Evolutionary conservation across 169 alveolate genomes (phyloP), one percentile per base, ranked within the genome.

Genomic region (Cryptosporidium meleagridis): DNA sequence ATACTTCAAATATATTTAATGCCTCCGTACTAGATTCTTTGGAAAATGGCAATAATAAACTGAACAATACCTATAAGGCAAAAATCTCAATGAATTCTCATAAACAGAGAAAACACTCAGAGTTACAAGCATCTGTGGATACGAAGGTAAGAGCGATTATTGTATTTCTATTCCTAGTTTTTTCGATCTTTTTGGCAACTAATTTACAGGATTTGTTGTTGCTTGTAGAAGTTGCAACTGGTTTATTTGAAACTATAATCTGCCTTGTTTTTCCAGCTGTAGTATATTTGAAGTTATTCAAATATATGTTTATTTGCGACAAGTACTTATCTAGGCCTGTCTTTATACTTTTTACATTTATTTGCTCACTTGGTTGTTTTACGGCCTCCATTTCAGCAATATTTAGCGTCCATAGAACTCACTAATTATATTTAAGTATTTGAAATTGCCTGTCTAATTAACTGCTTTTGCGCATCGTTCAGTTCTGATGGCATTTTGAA

Each of bases 401-500:
- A 45, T 23, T 61, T 21, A 61, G 37, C 37, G 33, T 80, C 16
- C 67, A 41, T 70, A 59, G 69, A 45, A 10, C 70, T 31, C 73
- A 44, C n/a, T 80, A 37, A 80, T 41, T 51, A 65, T 65, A 65
- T 48, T 62, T 80, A 39, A 41, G 52, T 48, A 21, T 85, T 89
- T 10, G n/a, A 59, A 52, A 91, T 75, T 26, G 95, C 93, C 59
- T 94, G 94, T 55, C 92, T 86, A 67, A 92, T 85, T 65, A 93
- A 73, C 33, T 92, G 39, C 84, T 93, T 59, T 69, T 93, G 94
- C 41, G 71, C 68, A 33, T 80, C 91, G 87, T 61, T 69, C 68
- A 94, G 70, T 85, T 84, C 62, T 37, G 93, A 91, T 21, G 96
- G 96, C 92, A 93, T 93, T 35, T 61, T 91, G 70, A 94, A 94